Conservation (phyloP, 495 filamentous ascomycete species). For the Tuber magnatum region DNA sequence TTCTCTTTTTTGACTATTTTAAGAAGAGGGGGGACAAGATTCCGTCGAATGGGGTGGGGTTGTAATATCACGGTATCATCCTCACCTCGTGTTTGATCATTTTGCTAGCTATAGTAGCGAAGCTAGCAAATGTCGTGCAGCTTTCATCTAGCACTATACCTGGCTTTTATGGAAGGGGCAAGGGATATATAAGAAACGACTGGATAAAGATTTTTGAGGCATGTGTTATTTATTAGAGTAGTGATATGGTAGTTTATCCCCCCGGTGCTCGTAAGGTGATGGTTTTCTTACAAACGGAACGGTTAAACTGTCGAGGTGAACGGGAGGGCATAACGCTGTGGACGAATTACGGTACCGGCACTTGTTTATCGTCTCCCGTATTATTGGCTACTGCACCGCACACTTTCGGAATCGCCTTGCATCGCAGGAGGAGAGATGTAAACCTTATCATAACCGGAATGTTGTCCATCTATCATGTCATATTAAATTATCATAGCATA, state of each 20-base stretch:
- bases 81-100: background rate
- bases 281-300: background rate
- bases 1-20: background rate
- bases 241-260: background rate
- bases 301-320: background rate
- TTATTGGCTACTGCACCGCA: background rate
- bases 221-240: background rate
- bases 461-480: background rate
- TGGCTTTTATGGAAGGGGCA: background rate
- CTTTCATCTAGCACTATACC: conserved; percentile 4
- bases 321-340: background rate
- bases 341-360: background rate
- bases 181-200: background rate
- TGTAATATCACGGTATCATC: background rate
- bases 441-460: background rate
- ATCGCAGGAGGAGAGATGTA: background rate
- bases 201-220: background rate
- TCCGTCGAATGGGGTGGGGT: background rate
- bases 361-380: background rate
- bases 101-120: background rate
- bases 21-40: background rate
- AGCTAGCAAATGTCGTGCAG: background rate
- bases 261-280: background rate
- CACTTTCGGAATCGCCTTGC: background rate
- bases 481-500: background rate